Evolutionary conservation across 2,329 filamentous ascomycete species (phyloP), one percentile per base, ranked within the genome.

Genomic region (Juglanconis juglandina): DNA sequence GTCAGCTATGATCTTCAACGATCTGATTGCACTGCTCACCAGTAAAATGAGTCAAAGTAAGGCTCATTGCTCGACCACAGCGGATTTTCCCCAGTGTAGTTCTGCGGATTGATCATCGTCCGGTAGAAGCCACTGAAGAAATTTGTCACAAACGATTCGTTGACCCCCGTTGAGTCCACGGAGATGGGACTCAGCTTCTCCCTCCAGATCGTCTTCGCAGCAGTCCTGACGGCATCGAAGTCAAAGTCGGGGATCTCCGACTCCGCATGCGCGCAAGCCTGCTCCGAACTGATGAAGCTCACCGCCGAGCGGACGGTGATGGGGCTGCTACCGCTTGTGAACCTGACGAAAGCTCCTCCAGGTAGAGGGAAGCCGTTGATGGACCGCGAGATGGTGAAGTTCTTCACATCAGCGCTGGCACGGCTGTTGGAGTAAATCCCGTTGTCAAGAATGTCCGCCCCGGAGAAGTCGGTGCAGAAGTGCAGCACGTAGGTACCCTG

Each of bases 31-130:
- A 32, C 5, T 6, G 32, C 76, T 70, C 66, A 83, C 80, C 87
- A 91, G 71, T 92, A 92, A 66, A 88, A 90, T 0, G 86, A 89
- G 70, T 91, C 88, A 68, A 87, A 91, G 67, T 91, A 91, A 0
- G 87, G 88, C 69, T 90, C 87, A 2, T 76, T 76, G 47, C 82
- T 87, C 2, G 81, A 65, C 87, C 88, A 91, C 0, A 86, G 69
- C 2, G 87, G 86, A 58, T 91, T 91, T 69, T 91, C 88, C 0
- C 86, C 86, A 0, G 88, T 90, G 66, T 90, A 90, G 66, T 91
- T 88, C 66, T 91, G 87, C 2, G 88, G 88, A 56, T 84, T 87
- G 62, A 91, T 84, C 81, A 90, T 84, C 3, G 85, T 81, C n/a
- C 88, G 78, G 68, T 91, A 91, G n/a, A 87, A 79, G 3, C 87